These are phyloP conservation scores for Zymoseptoria tritici DNA, from an alignment of 2,329 filamentous ascomycete species.

Conservation along the genomic window DNA sequence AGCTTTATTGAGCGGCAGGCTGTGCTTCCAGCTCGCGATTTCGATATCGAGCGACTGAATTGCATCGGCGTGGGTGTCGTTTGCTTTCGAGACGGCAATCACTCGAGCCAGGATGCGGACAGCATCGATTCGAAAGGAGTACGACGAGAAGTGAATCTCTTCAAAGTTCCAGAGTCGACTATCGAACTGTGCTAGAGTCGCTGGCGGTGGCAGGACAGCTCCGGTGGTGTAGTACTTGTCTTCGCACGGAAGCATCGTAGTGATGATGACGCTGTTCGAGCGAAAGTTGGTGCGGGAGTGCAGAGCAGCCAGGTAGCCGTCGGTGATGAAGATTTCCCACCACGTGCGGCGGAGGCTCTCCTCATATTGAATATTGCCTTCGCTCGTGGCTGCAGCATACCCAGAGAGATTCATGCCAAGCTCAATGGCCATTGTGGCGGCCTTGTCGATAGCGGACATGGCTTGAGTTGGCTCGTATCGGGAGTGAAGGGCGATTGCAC, in stretches of 20 bases:
- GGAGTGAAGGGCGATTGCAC: constrained; percentile 71
- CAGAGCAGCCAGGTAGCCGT: constrained; percentile 77
- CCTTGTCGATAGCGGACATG: constrained; percentile 57
- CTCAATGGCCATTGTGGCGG: constrained; percentile 64
- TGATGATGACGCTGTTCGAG: constrained; percentile 58
- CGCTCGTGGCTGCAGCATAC: constrained; percentile 58
- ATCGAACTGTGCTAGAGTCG: constrained; percentile 62
- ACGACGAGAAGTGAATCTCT: constrained; percentile 69
- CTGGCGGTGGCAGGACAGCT: constrained; percentile 45
- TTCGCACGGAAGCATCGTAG: constrained; percentile 73
- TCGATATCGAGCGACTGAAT: constrained; percentile 53
- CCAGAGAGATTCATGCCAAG: constrained; percentile 65
- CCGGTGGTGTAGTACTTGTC: constrained; percentile 58
- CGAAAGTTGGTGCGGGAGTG: constrained; percentile 63
- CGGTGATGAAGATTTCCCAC: constrained; percentile 80
- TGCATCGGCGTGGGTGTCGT: constrained; percentile 30
- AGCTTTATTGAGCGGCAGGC: constrained; percentile 65
- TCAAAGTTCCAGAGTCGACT: constrained; percentile 66
- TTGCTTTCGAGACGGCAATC: constrained; percentile 43
- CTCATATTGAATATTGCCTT: constrained; percentile 60
- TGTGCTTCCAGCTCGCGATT: constrained; percentile 68
- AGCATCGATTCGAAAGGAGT: constrained; percentile 75
- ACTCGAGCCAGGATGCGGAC: constrained; percentile 71
- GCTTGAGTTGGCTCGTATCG: constrained; percentile 64
- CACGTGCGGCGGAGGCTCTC: constrained; percentile 84